Percentiles rank a stretch among this genome's conserved stretches.
These are phyloP conservation scores for Thielaviopsis ethacetica DNA, from an alignment of 2,329 filamentous ascomycete species.

Conservation along the genomic window DNA sequence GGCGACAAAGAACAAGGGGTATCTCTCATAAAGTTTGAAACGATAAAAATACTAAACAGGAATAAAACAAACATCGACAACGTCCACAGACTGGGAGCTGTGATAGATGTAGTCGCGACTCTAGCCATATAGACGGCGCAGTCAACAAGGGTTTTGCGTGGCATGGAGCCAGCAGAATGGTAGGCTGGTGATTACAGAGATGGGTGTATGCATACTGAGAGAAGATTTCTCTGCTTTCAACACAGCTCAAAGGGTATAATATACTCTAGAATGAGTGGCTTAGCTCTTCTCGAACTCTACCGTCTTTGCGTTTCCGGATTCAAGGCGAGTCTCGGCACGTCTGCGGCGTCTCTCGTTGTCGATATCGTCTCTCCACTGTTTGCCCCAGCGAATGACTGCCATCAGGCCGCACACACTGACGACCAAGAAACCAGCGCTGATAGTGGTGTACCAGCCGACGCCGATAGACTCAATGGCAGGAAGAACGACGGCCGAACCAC, in stretches of 20 bases:
- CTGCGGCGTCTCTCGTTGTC: conserved; percentile 13
- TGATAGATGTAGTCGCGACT: neutral
- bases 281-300: neutral
- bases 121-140: neutral
- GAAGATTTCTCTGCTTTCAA: neutral
- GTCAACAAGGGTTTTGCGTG: neutral
- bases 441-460: conserved; percentile 67
- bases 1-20: neutral
- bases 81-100: neutral
- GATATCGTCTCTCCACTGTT: conserved; percentile 23
- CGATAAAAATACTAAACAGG: neutral
- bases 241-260: neutral
- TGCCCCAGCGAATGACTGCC: conserved; percentile 24
- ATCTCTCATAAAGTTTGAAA: neutral
- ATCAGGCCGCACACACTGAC: conserved; percentile 8
- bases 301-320: neutral
- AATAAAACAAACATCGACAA: neutral
- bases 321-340: conserved; percentile 3
- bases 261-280: neutral
- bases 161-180: neutral
- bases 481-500: conserved; percentile 53
- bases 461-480: conserved; percentile 60
- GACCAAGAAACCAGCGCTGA: conserved; percentile 27
- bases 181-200: neutral
- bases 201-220: neutral